Evolutionary conservation across 768 basidiomycete genomes (phyloP), one percentile per base, ranked within the genome.

Genomic region (Leccinum subgranulosum): DNA sequence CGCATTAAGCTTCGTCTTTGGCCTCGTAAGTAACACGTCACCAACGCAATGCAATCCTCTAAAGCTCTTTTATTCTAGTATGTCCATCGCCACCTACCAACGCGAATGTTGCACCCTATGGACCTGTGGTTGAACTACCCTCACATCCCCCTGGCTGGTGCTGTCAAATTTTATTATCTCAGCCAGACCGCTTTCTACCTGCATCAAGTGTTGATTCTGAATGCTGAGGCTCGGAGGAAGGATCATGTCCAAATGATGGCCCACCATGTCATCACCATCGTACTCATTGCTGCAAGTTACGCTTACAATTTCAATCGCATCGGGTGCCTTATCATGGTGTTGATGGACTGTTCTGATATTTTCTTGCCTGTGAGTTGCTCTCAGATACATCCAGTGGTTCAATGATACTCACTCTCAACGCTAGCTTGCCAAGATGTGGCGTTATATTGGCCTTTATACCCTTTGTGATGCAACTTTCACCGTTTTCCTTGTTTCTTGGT

Each of bases 231-330:
- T 39, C 83, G 86, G 54, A 80, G 97, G 56, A 94, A 92, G 70
- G 97, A 99, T 73, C 93, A 98, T 73, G 77, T 79, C 65, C 96
- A 98, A 74, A 98, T 98, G 96, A 90, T 98, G 83, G 77, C 86
- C 25, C 97, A 99, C 76, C 97, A 99, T 70, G 69, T 96, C 64
- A 88, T 98, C 63, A 96, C 94, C 12, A 81, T 94, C 59, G 68
- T 79, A 50, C 83, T 99, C 60, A 85, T 98, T 75, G 73, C 79
- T 33, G 66, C 77, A 41, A 94, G 91, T 72, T 98, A 97, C 74
- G 80, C 80, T 59, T 84, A 80, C 69, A 88, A 94, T 73, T 88
- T 86, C 69, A 96, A 92, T 9, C 88, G 94, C 47, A 82, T 95
- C 46, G 97, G 97, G 15, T 92, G 88, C 64, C 76, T 94, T 48